Evolutionary conservation across 768 basidiomycete genomes (phyloP), one percentile per base, ranked within the genome.

Genomic region (Tylopilus rubrobrunneus): DNA sequence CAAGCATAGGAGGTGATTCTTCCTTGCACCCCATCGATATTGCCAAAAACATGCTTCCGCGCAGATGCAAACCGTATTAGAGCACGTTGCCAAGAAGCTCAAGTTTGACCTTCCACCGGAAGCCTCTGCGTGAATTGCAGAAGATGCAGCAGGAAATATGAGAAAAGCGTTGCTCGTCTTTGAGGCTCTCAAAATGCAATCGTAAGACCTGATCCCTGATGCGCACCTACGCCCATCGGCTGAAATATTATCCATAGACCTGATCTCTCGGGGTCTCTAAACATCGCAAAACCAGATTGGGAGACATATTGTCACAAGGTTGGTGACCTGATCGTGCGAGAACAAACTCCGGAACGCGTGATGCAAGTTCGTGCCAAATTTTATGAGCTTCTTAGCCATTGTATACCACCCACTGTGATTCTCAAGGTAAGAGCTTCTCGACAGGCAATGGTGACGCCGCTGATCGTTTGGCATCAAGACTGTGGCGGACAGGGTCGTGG

Each of bases 241-340:
- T 17, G 45, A 41, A 45, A 48, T 46, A 36, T 50, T 48, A 25
- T 8, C 53, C 45, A 12, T 62, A 92, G 90, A 51, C 88, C 90
- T 19, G 89, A 93, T 67, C 77, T 96, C 36, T 80, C 84, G 5
- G 89, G 89, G 31, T 74, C 87, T 37, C 72, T 93, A 52, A 78
- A 80, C 33, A 92, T 96, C 52, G 92, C 94, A 14, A 94, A 98
- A 71, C 94, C 97, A n/a, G 97, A 99, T 66, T 99, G 97, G 97
- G 97, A 99, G 70, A 90, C 89, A 11, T 99, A 97, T 67, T 97
- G 95, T 61, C 78, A 86, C 60, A 92, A 93, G 67, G 86, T 98
- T 11, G 94, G 89, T 14, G 92, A 95, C 68, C 73, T 90, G 64
- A 94, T 99, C 57, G 74, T 98, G 17, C 78, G 82, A 56, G 92